phyloP scores from a whole-genome alignment of 805 yeast genomes.

The Starmerella vaccinii region DNA sequence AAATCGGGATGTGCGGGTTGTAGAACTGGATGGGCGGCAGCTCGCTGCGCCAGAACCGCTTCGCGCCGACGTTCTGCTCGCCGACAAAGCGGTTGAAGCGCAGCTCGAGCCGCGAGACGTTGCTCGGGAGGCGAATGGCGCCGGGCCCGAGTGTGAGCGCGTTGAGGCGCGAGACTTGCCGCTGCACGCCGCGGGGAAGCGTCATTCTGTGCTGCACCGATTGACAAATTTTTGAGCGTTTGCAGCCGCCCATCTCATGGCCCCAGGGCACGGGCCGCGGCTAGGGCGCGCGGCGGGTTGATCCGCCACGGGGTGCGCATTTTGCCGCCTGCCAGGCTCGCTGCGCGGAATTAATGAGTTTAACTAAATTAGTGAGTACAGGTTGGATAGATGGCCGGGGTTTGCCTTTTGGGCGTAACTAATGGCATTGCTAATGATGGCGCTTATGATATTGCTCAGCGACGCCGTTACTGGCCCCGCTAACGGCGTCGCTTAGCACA shows the following conservation, averaged over 20 bases:
- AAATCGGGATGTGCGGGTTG: constrained; percentile 60
- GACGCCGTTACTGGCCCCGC: too few species aligned
- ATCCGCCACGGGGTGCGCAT: background rate
- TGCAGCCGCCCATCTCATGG: background rate
- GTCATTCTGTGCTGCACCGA: background rate
- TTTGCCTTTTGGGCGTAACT: too few species aligned
- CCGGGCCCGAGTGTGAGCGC: constrained; percentile 28
- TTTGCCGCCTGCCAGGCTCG: too few species aligned
- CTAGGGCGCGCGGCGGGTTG: background rate
- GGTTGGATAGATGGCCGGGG: too few species aligned
- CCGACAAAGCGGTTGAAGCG: constrained; percentile 21
- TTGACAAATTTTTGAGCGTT: constrained; percentile 1
- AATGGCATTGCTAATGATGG: too few species aligned
- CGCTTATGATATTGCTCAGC: too few species aligned
- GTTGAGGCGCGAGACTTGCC: constrained; percentile 27
- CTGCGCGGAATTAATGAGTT: too few species aligned
- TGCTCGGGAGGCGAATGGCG: constrained; percentile 26
- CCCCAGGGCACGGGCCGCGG: background rate
- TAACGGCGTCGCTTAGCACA: too few species aligned
- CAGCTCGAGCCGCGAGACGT: constrained; percentile 24
- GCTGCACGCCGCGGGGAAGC: constrained; percentile 26
- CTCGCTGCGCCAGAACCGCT: constrained; percentile 63
- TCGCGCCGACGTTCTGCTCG: constrained; percentile 26
- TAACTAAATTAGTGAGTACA: too few species aligned
- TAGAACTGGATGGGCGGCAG: constrained; percentile 73